Evolutionary conservation across 2,329 filamentous ascomycete genomes (phyloP).

Genomic region (Coccinonectria pachysandricola): DNA sequence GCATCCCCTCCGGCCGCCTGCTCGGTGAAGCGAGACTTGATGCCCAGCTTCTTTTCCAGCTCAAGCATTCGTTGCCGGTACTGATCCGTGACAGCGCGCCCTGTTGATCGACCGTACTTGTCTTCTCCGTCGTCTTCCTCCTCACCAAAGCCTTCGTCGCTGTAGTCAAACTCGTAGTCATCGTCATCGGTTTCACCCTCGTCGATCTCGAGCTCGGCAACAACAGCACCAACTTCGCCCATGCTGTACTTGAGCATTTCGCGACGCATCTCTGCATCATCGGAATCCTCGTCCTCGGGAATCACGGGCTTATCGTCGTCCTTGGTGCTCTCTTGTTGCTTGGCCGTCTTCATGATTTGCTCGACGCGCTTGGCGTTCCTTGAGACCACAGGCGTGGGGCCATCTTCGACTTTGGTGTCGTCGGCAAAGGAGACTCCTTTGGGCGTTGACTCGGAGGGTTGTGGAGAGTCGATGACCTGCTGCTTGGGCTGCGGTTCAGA

Average conservation of each 20-base stretch:
- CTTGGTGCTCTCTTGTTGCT: conserved; percentile 41
- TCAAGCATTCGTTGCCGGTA: conserved; percentile 78
- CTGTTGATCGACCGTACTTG: conserved; percentile 62
- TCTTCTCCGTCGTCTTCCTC: conserved; percentile 43
- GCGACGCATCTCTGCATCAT: conserved; percentile 69
- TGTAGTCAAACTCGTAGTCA: conserved; percentile 43
- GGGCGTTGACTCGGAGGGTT: conserved; percentile 19
- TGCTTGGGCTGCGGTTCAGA: conserved; percentile 3
- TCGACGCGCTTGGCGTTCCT: conserved; percentile 39
- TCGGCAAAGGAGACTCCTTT: conserved; percentile 56
- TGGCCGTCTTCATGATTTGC: conserved; percentile 46
- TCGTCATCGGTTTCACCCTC: conserved; percentile 49
- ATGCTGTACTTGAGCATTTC: conserved; percentile 89
- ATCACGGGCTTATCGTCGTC: conserved; percentile 40
- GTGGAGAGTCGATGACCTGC: conserved; percentile 1
- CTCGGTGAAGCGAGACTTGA: conserved; percentile 42
- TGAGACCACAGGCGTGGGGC: conserved; percentile 25
- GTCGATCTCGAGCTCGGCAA: conserved; percentile 82
- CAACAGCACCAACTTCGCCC: conserved; percentile 80
- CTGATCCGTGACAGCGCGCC: conserved; percentile 56
- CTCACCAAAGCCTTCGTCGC: conserved; percentile 42
- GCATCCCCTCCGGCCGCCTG: conserved; percentile 36
- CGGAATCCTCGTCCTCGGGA: conserved; percentile 64
- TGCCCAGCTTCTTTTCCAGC: conserved; percentile 65
- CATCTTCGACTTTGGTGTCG: conserved; percentile 42